These are phyloP conservation scores for Yamadazyma spencermartinsiae DNA, from an alignment of 1,139 yeast species.

Conservation along the genomic window DNA sequence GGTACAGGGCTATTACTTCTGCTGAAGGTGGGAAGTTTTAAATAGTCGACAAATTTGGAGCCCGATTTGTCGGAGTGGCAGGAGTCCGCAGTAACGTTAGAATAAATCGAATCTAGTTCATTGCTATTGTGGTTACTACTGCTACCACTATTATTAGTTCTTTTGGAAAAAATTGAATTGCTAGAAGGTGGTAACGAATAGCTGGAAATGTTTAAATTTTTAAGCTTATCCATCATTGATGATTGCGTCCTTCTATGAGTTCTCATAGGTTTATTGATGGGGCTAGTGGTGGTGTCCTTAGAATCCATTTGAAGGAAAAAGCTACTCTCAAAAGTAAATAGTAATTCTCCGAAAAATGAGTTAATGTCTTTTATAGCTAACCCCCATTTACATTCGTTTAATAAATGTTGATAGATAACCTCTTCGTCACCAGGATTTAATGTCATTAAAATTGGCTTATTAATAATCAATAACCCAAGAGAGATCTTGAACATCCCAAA, in stretches of 20 bases:
- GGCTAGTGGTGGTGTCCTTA: not conserved
- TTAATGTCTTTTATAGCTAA: conserved; percentile 50
- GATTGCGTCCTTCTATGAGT: conserved; percentile 19
- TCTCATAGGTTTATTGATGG: conserved; percentile 16
- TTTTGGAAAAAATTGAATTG: conserved; percentile 24
- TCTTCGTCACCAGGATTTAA: conserved; percentile 56
- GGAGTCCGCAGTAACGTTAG: conserved; percentile 20
- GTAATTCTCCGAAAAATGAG: conserved; percentile 40
- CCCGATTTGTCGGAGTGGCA: conserved; percentile 13
- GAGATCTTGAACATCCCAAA: conserved; percentile 62
- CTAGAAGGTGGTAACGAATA: conserved; percentile 16
- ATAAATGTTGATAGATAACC: conserved; percentile 58
- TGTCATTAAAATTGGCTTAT: conserved; percentile 51
- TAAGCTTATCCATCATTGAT: conserved; percentile 22
- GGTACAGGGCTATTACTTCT: not conserved
- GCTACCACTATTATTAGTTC: conserved; percentile 13
- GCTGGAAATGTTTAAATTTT: conserved; percentile 17
- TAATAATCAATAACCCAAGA: conserved; percentile 53
- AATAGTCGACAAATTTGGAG: conserved; percentile 24
- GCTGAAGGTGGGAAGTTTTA: conserved; percentile 22
- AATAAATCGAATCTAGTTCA: conserved; percentile 35
- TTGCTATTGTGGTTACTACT: conserved; percentile 8
- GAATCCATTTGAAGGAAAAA: conserved; percentile 25
- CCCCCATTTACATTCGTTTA: conserved; percentile 59
- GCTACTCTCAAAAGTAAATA: conserved; percentile 38